Evolutionary conservation across 352 stramenopile genomes (phyloP).

Genomic region (Phytophthora citricola): DNA sequence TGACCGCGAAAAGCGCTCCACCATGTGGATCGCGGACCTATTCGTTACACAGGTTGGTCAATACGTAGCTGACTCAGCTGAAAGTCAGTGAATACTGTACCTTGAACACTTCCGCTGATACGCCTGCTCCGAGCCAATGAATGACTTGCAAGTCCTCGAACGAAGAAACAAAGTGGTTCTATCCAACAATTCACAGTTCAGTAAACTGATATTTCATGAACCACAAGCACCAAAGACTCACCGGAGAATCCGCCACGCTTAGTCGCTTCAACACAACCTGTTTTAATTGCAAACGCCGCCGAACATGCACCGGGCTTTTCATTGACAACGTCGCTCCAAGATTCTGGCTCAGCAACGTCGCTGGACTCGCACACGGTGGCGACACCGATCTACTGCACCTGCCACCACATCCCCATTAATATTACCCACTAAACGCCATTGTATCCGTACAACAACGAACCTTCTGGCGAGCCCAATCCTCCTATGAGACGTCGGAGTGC

Average conservation of each 20-base stretch:
- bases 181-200: slow-evolving; percentile 11
- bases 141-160: slow-evolving; percentile 69
- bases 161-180: slow-evolving; percentile 38
- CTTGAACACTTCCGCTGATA: slow-evolving; percentile 80
- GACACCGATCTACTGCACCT: slow-evolving; percentile 30
- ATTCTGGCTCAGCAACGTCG: slow-evolving; percentile 43
- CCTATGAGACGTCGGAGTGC: slow-evolving; percentile 21
- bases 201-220: not conserved
- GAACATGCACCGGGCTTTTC: slow-evolving; percentile 35
- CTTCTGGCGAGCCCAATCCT: slow-evolving; percentile 15
- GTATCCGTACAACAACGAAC: slow-evolving; percentile 9
- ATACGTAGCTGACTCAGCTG: slow-evolving; percentile 1
- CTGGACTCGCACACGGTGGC: slow-evolving; percentile 49
- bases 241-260: slow-evolving; percentile 24
- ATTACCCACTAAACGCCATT: not conserved
- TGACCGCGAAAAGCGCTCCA: slow-evolving; percentile 67
- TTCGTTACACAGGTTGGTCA: slow-evolving; percentile 10
- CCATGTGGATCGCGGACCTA: slow-evolving; percentile 50
- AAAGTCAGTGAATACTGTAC: slow-evolving; percentile 20
- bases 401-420: slow-evolving; percentile 2
- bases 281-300: slow-evolving; percentile 21
- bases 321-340: slow-evolving; percentile 52
- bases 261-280: slow-evolving; percentile 41
- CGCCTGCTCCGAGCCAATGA: slow-evolving; percentile 66
- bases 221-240: slow-evolving; percentile 13